Evolutionary conservation across 768 basidiomycete species (phyloP), one percentile per base, ranked within the genome.

Genomic region (Lactarius evosmus): DNA sequence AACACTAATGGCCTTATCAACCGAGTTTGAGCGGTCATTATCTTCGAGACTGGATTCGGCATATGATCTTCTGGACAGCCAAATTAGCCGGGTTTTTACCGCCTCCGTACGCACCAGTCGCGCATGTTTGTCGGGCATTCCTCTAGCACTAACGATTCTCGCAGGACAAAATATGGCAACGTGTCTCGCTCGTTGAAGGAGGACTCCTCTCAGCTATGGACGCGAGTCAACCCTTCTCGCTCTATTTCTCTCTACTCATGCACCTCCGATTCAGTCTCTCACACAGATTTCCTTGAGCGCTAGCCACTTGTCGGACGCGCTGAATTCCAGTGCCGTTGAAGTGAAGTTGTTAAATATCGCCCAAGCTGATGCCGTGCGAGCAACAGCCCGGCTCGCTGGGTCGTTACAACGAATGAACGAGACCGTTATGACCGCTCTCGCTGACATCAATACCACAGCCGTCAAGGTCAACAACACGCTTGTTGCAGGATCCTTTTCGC

Each of bases 401-500:
- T 38, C 59, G 14, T 9, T 69, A n/a, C 34, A 54, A 29, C 56
- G 7, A 19, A 61, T 66, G 57, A 59, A 66, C 17, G 67, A 63
- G 32, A 61, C 59, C 16, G 55, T 52, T 5, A 44, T 60, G 52
- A 40, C 16, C n/a, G 60, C 67, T 3, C 61, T 62, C 27, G 29
- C 34, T 41, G 61, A 67, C 27, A 59, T 68, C 25, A 58, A 67
- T 40, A 41, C 36, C 3, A 61, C 64, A 33, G 64, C 64, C 9
- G 22, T 52, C 36, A 62, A 41, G 52, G 56, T 68, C 30, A 68
- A 59, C 46, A 34, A 51, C 8, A 36, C 59, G 7, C 54, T 67
- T 38, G 61, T 56, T 4, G n/a, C 25, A n/a, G 32, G 49, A 36
- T 41, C 38, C 14, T 30, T 56, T 38, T 44, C 50, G 44, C 34